These are phyloP conservation scores for Paracoccidioides lutzii DNA, from an alignment of 2,329 filamentous ascomycete species.

Conservation along the genomic window DNA sequence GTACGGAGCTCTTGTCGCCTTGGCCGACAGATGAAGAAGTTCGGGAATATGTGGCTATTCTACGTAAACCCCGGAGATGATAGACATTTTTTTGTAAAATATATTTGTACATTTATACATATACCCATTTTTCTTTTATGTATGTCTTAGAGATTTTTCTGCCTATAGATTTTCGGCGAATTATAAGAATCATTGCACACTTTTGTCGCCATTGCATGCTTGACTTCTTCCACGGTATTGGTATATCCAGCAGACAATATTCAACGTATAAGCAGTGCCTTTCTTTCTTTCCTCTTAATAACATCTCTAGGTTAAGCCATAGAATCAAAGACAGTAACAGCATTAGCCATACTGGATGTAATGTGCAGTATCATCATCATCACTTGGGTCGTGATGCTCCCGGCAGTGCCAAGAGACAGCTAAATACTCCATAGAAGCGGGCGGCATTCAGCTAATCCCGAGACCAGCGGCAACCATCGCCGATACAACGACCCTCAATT, in stretches of 20 bases:
- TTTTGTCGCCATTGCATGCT: too few relatives aligned
- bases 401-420: not conserved
- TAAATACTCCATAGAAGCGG: not conserved
- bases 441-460: not conserved
- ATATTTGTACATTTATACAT: not conserved
- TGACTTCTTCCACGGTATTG: too few relatives aligned
- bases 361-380: not conserved
- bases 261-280: too few relatives aligned
- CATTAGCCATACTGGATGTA: too few relatives aligned
- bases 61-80: not conserved
- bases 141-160: not conserved
- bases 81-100: not conserved
- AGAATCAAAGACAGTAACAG: too few relatives aligned
- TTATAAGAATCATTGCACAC: too few relatives aligned
- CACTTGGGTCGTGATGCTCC: not conserved
- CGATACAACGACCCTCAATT: not conserved
- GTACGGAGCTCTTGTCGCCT: constrained; percentile 12
- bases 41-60: constrained; percentile 20
- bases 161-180: too few relatives aligned
- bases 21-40: constrained; percentile 34
- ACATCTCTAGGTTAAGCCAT: too few relatives aligned
- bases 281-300: too few relatives aligned
- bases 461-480: not conserved
- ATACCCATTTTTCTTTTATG: not conserved
- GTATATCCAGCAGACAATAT: too few relatives aligned